phyloP scores from a whole-genome alignment of 2,329 filamentous ascomycete genomes.

The Penicillium sclerotigenum region DNA sequence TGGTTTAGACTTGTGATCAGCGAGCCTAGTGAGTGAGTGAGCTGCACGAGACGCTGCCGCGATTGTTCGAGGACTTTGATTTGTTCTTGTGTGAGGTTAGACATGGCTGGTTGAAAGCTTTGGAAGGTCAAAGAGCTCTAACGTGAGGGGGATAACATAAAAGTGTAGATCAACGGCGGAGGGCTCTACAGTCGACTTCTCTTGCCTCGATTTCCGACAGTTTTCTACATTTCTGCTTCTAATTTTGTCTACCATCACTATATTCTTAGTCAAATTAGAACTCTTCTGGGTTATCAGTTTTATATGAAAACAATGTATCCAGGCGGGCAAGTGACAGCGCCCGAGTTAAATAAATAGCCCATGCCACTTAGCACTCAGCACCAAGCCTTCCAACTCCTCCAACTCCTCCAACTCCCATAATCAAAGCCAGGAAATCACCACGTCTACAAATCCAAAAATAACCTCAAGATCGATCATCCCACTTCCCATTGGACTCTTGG shows the following conservation, averaged over 20 bases:
- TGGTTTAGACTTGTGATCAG: slow-evolving; percentile 60
- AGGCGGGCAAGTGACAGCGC: neutral
- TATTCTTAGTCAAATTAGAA: too few relatives aligned
- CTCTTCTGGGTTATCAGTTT: neutral
- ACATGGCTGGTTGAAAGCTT: slow-evolving; percentile 27
- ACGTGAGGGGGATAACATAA: slow-evolving; percentile 1
- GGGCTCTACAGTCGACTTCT: neutral
- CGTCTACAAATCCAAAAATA: slow-evolving; percentile 19
- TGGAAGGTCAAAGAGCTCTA: neutral
- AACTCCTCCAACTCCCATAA: neutral
- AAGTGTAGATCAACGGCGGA: neutral
- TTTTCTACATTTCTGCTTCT: neutral
- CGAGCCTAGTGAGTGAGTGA: slow-evolving; percentile 65
- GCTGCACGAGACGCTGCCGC: slow-evolving; percentile 64
- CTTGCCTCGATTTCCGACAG: neutral
- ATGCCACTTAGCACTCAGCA: neutral
- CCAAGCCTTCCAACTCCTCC: neutral
- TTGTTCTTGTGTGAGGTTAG: slow-evolving; percentile 41
- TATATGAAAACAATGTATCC: neutral
- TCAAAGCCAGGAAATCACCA: neutral
- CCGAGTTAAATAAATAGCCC: neutral
- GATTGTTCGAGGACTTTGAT: slow-evolving; percentile 67
- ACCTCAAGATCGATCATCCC: neutral
- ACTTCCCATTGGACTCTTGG: slow-evolving; percentile 2
- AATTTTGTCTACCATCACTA: too few relatives aligned